These are phyloP conservation scores for Peltaster fructicola DNA, from an alignment of 2,329 filamentous ascomycete species.

Conservation along the genomic window DNA sequence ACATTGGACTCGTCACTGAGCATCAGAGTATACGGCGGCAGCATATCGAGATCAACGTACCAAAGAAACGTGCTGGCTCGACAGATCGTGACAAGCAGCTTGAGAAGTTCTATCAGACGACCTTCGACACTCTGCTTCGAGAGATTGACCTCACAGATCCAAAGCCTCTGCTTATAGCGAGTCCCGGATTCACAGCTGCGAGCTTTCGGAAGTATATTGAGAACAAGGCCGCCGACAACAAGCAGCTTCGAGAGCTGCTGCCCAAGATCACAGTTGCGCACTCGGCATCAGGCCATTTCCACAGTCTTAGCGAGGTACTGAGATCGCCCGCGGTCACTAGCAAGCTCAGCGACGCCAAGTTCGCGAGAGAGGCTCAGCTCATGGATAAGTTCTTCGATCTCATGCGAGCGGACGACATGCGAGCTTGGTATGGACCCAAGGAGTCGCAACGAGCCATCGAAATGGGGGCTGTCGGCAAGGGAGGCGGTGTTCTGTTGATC, in stretches of 20 bases:
- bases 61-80: constrained; percentile 47
- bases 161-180: constrained; percentile 65
- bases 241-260: constrained; percentile 45
- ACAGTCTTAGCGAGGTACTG: constrained; percentile 75
- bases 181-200: constrained; percentile 70
- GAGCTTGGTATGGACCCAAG: constrained; percentile 74
- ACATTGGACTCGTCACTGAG: constrained; percentile 68
- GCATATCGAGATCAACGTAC: constrained; percentile 46
- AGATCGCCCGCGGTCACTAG: constrained; percentile 60
- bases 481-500: constrained; percentile 70
- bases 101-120: constrained; percentile 57
- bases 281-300: constrained; percentile 67
- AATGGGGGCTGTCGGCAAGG: constrained; percentile 73
- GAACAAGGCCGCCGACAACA: constrained; percentile 43
- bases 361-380: constrained; percentile 61
- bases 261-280: constrained; percentile 58
- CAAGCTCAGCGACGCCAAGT: constrained; percentile 73
- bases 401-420: constrained; percentile 67
- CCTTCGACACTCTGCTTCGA: constrained; percentile 55
- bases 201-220: constrained; percentile 64
- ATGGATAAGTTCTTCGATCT: constrained; percentile 73
- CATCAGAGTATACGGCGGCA: constrained; percentile 62
- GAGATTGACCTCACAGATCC: constrained; percentile 57
- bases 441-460: constrained; percentile 71
- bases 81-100: constrained; percentile 43